Evolutionary conservation across 371 early-diverging fungal species (phyloP).

Genomic region (Rhizopus stolonifer): DNA sequence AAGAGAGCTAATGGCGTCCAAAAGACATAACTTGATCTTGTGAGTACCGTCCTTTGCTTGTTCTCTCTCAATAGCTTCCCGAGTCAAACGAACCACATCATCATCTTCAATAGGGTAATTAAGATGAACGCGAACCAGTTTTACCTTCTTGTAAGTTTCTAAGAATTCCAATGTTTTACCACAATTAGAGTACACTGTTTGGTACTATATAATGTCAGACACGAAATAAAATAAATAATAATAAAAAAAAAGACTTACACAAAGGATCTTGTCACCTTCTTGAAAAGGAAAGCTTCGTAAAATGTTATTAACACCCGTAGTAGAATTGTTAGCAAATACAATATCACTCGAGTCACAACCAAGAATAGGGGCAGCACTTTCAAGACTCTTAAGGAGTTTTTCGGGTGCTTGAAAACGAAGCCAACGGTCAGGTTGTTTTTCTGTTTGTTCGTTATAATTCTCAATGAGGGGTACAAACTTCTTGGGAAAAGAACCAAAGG

Average conservation of each 20-base stretch:
- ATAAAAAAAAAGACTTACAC: slow-evolving; percentile 7
- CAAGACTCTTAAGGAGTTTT: slow-evolving; percentile 4
- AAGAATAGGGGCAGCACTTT: slow-evolving; percentile 19
- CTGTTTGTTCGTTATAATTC: slow-evolving; percentile 15
- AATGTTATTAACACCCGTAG: slow-evolving; percentile 36
- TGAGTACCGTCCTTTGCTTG: slow-evolving; percentile 30
- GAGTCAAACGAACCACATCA: slow-evolving; percentile 29
- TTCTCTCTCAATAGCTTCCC: slow-evolving; percentile 27
- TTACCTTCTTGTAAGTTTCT: slow-evolving; percentile 26
- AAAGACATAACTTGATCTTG: slow-evolving; percentile 38
- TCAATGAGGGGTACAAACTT: slow-evolving; percentile 5
- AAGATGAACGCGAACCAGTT: slow-evolving; percentile 33
- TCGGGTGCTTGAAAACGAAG: slow-evolving; percentile 6
- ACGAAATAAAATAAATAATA: background rate
- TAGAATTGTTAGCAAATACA: slow-evolving; percentile 36
- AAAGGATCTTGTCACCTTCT: slow-evolving; percentile 43
- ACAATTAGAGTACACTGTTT: slow-evolving; percentile 40
- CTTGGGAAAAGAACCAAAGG: slow-evolving; percentile 32
- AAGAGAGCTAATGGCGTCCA: slow-evolving; percentile 59
- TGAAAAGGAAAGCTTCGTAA: slow-evolving; percentile 44
- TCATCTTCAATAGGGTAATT: slow-evolving; percentile 33
- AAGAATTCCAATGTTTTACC: slow-evolving; percentile 36
- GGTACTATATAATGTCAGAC: slow-evolving; percentile 10
- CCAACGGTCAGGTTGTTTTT: slow-evolving; percentile 23
- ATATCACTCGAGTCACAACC: slow-evolving; percentile 38